Evolutionary conservation across 1,284 basidiomycete genomes (phyloP).

Genomic region (Inonotus obliquus): DNA sequence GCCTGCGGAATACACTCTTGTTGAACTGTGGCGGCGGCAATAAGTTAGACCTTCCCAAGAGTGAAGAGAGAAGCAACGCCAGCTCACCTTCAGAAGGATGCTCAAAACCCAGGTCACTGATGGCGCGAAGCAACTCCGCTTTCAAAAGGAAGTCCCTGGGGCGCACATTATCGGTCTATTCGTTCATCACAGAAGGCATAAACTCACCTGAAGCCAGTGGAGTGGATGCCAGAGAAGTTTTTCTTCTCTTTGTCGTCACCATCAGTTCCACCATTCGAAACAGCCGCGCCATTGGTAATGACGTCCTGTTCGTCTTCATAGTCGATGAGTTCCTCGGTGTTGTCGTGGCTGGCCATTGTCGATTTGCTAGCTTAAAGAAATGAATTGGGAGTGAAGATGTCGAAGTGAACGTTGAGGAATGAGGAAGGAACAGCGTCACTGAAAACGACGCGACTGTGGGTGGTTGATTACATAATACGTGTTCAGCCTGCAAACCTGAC

Average conservation of each 20-base stretch:
- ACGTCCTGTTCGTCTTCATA: constrained; percentile 94
- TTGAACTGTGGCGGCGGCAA: constrained; percentile 68
- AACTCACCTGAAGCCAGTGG: constrained; percentile 83
- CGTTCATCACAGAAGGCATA: neutral
- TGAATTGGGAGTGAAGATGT: neutral
- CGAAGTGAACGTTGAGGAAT: neutral
- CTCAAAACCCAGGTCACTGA: constrained; percentile 98
- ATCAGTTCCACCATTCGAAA: constrained; percentile 48
- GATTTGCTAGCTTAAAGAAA: neutral
- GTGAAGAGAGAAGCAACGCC: neutral
- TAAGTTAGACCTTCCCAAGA: constrained; percentile 2
- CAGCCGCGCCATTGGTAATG: constrained; percentile 55
- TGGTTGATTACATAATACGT: neutral
- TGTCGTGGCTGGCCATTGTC: constrained; percentile 46
- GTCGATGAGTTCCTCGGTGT: constrained; percentile 78
- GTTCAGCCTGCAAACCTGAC: neutral
- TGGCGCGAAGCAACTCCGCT: constrained; percentile 94
- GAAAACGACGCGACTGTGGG: neutral
- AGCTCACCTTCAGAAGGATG: constrained; percentile 95
- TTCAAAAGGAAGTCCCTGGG: constrained; percentile 93
- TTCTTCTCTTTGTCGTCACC: constrained; percentile 89
- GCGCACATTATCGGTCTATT: constrained; percentile 18
- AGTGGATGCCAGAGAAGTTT: constrained; percentile 96
- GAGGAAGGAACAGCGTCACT: neutral
- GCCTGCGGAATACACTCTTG: constrained; percentile 99